Evolutionary conservation across 2,329 filamentous ascomycete species (phyloP), one percentile per base, ranked within the genome.

Genomic region (Fusarium staphyleae): DNA sequence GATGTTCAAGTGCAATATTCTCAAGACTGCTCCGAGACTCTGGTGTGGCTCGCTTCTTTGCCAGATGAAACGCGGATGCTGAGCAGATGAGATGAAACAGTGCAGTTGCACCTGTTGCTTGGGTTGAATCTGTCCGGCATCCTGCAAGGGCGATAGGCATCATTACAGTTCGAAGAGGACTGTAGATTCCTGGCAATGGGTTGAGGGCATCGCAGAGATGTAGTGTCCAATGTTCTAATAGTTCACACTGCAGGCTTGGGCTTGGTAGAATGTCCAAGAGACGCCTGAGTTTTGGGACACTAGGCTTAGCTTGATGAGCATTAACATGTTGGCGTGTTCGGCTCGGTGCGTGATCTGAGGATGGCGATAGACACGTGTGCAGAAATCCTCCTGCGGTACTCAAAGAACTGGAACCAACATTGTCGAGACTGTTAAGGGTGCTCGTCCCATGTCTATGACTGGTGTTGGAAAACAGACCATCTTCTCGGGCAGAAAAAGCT

Each of bases 1-100:
- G 64, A 11, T 66, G 64, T 13, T 66, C 64, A 3, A 66, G 40
- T 1, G 64, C 64, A 1, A 66, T 50, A 4, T 61, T 66, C 34
- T 66, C 64, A 0, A 66, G 60, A 2, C 48, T 40, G 0, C 60
- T 48, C 19, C 48, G 51, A 0, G 60, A 48, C 4, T 57, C 65
- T 7, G 61, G 36, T 0, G 50, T 45, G 1, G 15, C 39, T 2
- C 55, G 46, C 8, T 52, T 64, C 22, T 55, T 64, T 2, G 62
- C 50, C 1, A 66, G 40, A 3, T 66, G 62, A 8, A 67, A 66
- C 0, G 62, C 64, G 0, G 64, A 64, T 1, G 64, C 64, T 1
- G 64, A 62, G n/a, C 62, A 66, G 14, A 66, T 66, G 18, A 66
- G 62, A 13, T 66, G 62, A 1, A 67, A 66, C 5, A 66, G 7